phyloP scores from a whole-genome alignment of 2,329 filamentous ascomycete species.

The Cercospora canescens region DNA sequence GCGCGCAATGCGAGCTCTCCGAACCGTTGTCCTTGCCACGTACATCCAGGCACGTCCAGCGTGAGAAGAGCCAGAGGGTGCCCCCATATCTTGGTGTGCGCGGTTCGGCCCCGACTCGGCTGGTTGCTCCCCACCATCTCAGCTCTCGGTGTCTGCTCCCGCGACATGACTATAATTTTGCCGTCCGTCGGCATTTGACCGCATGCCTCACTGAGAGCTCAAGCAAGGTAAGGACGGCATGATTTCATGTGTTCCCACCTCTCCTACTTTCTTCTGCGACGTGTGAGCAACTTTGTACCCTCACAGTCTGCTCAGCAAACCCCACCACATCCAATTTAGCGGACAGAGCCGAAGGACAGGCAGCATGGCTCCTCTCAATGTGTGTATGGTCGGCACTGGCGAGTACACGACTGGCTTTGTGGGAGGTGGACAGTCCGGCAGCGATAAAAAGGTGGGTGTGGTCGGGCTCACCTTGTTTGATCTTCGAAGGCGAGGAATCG shows the following conservation, averaged over 20 bases:
- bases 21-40: neutral
- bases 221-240: neutral
- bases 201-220: neutral
- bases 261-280: neutral
- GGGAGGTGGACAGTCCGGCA: constrained; percentile 76
- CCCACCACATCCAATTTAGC: neutral
- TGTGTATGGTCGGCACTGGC: constrained; percentile 73
- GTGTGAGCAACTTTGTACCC: neutral
- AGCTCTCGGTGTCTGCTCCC: constrained; percentile 9
- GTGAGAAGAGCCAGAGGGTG: neutral
- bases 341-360: neutral
- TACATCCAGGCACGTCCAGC: neutral
- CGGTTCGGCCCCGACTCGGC: constrained; percentile 1
- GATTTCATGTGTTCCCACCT: neutral
- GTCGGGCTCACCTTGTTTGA: constrained; percentile 90
- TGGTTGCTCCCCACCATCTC: neutral
- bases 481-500: constrained; percentile 82
- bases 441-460: constrained; percentile 95
- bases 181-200: constrained; percentile 13
- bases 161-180: constrained; percentile 10
- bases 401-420: constrained; percentile 98
- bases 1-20: neutral
- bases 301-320: neutral
- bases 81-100: neutral
- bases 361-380: constrained; percentile 50